Evolutionary conservation across 805 yeast species (phyloP).

Genomic region (Cephaloascus albidus): DNA sequence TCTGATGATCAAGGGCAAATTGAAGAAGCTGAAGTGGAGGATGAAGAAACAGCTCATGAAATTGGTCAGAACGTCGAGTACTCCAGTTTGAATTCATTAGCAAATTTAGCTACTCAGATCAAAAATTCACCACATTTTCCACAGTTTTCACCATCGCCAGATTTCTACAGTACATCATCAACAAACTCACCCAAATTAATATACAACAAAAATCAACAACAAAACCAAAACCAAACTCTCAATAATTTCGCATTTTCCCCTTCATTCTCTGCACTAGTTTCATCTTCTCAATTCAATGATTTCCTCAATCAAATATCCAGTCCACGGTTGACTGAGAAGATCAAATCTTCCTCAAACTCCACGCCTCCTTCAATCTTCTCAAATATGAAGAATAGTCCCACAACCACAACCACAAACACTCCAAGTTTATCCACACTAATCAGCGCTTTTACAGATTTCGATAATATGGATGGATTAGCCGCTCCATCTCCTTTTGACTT

Average conservation of each 20-base stretch:
- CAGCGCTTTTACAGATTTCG: constrained; percentile 16
- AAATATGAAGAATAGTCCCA: neutral
- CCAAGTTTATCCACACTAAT: constrained; percentile 15
- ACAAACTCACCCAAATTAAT: neutral
- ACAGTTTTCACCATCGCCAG: neutral
- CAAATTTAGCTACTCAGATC: neutral
- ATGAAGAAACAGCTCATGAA: neutral
- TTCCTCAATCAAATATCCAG: neutral
- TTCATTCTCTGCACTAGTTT: neutral
- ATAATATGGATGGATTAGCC: constrained; percentile 5
- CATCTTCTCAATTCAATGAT: neutral
- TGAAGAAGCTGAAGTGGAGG: neutral
- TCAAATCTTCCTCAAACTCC: neutral
- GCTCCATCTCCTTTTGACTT: constrained; percentile 14
- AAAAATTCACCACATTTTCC: neutral
- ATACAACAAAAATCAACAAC: neutral
- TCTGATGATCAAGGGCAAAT: neutral
- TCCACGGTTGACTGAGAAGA: neutral
- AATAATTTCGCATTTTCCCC: neutral
- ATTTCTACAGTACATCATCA: neutral
- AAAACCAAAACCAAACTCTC: neutral
- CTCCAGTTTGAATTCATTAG: neutral
- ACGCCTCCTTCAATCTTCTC: neutral
- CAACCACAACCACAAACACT: constrained; percentile 3
- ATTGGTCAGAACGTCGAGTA: too few relatives aligned